Base-by-base conservation (phyloP, 306 rosid genomes). In the Hippophae tibetana region DNA sequence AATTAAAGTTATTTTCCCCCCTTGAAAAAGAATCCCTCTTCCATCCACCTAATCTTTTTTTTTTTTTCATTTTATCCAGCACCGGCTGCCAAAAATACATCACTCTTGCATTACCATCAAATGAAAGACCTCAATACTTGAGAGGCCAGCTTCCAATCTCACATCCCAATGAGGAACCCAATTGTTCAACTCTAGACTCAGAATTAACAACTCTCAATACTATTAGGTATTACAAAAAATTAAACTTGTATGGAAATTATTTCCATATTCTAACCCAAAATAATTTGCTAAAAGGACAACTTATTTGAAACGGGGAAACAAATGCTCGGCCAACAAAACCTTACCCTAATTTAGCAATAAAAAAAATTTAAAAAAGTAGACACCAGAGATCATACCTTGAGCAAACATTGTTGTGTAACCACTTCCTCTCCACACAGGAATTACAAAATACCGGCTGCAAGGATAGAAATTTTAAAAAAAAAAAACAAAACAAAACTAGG, bases 351-450 rank as follows among this genome's bases (percentile, higher is more conserved):
- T 52, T 47, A 23, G 23, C 23, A 18, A 40, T 1, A 38, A 18
- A 40, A 26, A 13, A 10, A 54, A 50, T 18, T 69, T 61, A 71
- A 38, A 59, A 52, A 73, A 81, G 42, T 61, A 71, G 45, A 54
- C 46, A 60, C 26, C 61, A 68, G 13, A 57, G 46, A 63, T 43
- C 79, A 65, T 64, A 87, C 96, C 99, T 87, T 92, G 99, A 75
- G 71, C 77, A 72, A 92, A 88, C 95, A 92, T 85, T 63, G 96
- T 79, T 7, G 78, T 77, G 67, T 83, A 92, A 47, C 99, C 99
- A 69, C 81, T 81, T 78, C 93, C 96, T 70, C 78, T 81, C 96
- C 98, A 85, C 69, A 92, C 9, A 59, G 98, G 95, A 82, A 92
- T 60, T 63, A 85, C 98, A 56, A 92, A 92, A 81, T 85, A 82